These are phyloP conservation scores for Xylaria arbuscula DNA, from an alignment of 2,329 filamentous ascomycete genomes.

Conservation along the genomic window DNA sequence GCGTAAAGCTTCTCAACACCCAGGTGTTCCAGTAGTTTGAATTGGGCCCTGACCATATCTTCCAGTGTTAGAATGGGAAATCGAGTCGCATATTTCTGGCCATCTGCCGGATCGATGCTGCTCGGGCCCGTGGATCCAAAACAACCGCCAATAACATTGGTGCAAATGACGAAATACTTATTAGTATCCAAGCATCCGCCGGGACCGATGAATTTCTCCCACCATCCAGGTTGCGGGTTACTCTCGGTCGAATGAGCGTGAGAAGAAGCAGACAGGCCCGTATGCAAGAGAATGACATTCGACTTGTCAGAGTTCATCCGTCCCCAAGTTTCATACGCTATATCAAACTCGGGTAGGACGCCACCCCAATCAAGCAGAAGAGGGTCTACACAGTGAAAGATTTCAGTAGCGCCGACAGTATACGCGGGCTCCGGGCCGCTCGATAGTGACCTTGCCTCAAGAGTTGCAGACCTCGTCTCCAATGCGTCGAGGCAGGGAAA, in stretches of 20 bases:
- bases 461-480: slow-evolving; percentile 79
- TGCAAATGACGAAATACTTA: slow-evolving; percentile 94
- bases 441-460: slow-evolving; percentile 73
- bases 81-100: slow-evolving; percentile 88
- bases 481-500: slow-evolving; percentile 91
- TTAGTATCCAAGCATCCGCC: slow-evolving; percentile 86
- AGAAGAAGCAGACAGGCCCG: slow-evolving; percentile 94
- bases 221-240: slow-evolving; percentile 94
- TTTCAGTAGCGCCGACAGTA: slow-evolving; percentile 85
- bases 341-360: slow-evolving; percentile 85
- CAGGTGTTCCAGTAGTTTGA: slow-evolving; percentile 83
- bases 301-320: slow-evolving; percentile 79
- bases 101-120: slow-evolving; percentile 87
- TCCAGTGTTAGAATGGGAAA: slow-evolving; percentile 96
- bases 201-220: slow-evolving; percentile 97
- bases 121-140: slow-evolving; percentile 94
- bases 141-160: slow-evolving; percentile 95
- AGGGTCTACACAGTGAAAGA: slow-evolving; percentile 78
- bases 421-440: slow-evolving; percentile 94
- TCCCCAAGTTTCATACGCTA: slow-evolving; percentile 96
- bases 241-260: slow-evolving; percentile 91
- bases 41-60: slow-evolving; percentile 98
- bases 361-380: slow-evolving; percentile 95
- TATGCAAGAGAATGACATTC: slow-evolving; percentile 93
- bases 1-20: slow-evolving; percentile 84